Evolutionary conservation across 1,139 yeast genomes (phyloP).

Genomic region (Debaryomyces nepalensis): DNA sequence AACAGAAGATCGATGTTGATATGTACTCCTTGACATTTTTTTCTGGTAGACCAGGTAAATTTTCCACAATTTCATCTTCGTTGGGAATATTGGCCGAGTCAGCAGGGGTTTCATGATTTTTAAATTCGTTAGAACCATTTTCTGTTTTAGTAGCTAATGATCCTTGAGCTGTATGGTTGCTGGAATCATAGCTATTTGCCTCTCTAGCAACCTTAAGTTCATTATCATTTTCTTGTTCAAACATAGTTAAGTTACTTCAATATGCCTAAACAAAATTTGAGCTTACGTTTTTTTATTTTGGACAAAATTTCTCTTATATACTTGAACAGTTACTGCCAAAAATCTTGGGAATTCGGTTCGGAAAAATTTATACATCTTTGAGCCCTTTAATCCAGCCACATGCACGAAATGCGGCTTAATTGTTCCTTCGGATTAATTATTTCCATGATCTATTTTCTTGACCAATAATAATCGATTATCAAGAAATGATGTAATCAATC

Average conservation of each 20-base stretch:
- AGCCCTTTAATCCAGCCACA: slow-evolving; percentile 3
- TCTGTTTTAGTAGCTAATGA: slow-evolving; percentile 23
- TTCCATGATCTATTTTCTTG: background rate
- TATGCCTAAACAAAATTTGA: background rate
- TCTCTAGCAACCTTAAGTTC: background rate
- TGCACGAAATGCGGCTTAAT: slow-evolving; percentile 6
- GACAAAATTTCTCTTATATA: slow-evolving; percentile 1
- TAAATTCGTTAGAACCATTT: slow-evolving; percentile 2
- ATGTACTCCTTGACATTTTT: slow-evolving; percentile 36
- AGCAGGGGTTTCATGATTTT: slow-evolving; percentile 9
- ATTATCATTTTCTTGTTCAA: background rate
- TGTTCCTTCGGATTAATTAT: slow-evolving; percentile 7
- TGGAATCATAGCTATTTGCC: background rate
- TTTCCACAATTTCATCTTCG: slow-evolving; percentile 9
- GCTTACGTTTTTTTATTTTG: background rate
- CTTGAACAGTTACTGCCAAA: background rate
- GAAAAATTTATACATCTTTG: slow-evolving; percentile 2
- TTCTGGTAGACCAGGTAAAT: slow-evolving; percentile 25
- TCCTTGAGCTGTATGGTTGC: slow-evolving; percentile 5
- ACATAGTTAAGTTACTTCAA: slow-evolving; percentile 1
- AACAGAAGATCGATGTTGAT: slow-evolving; percentile 40
- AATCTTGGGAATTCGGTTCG: background rate
- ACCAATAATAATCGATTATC: background rate
- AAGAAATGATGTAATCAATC: no score
- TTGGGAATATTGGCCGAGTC: slow-evolving; percentile 10